Base-by-base conservation (phyloP, 768 basidiomycete genomes). In the Tephrocybe sp. region DNA sequence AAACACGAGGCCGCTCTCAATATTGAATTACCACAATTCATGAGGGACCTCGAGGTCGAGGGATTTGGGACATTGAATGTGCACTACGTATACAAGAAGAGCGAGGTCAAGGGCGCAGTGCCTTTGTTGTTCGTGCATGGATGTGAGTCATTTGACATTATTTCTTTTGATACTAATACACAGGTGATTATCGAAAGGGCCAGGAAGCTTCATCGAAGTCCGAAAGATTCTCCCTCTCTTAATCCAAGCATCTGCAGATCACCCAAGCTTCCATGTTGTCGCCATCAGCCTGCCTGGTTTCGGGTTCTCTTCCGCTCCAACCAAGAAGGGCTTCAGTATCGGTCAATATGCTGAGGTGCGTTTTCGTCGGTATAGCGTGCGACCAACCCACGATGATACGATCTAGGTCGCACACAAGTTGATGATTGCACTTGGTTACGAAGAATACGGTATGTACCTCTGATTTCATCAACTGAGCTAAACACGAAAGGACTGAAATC, bases 251-350 rank as follows among this genome's bases (percentile, higher is more conserved):
- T n/a, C n/a, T n/a, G n/a, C n/a, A n/a, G n/a, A n/a, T n/a, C n/a
- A 71, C 45, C 84, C 83, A 2, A 78, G 74, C 42, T 86, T 87
- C 68, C 84, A 86, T 54, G 81, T 86, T 17, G 81, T 87, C 0
- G 79, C 77, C 0, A 57, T 77, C 14, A 79, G 83, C 57, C 56
- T 86, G 3, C 84, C 85, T 8, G 81, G 81, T 0, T 85, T 63
- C 62, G 84, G 82, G 0, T 86, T 85, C 62, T 85, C 84, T 0
- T 71, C 80, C 14, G 77, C 73, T 1, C 75, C 79, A 2, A 76
- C 65, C 37, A 79, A 77, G 56, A 71, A 70, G 53, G 83, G 81
- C 0, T 86, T 85, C 54, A 55, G 72, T 59, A 32, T 65, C 1
- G 26, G 59, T 2, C 80, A 85, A 50, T 81, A 76, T 47, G 81